Evolutionary conservation across 768 basidiomycete genomes (phyloP).

Genomic region (Lyophyllum semitale): DNA sequence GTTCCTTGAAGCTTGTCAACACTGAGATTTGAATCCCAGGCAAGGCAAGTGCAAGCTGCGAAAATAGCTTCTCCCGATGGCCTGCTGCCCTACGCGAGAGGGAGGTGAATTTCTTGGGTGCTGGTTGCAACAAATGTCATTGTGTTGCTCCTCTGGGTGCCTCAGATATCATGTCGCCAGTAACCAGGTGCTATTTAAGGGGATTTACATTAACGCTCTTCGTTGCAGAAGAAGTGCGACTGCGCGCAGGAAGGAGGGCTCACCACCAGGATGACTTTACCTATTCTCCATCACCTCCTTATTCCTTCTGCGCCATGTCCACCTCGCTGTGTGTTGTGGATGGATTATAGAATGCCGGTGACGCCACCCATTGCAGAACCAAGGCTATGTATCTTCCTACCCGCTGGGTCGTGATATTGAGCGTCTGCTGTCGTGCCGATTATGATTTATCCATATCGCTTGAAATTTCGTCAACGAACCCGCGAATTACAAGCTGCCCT

Average conservation of each 20-base stretch:
- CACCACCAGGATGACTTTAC: not conserved
- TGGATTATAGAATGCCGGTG: no score
- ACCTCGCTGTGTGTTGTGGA: not conserved
- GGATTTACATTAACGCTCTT: not conserved
- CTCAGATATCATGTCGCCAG: no score
- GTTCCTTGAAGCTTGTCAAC: not conserved
- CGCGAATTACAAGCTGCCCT: not conserved
- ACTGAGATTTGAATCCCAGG: no score
- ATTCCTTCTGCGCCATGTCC: not conserved
- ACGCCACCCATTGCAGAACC: not conserved
- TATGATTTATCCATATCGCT: no score
- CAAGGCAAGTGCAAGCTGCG: not conserved
- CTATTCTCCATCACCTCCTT: no score
- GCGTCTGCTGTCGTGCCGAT: not conserved
- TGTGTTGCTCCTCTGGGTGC: not conserved
- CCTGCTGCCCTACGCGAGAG: not conserved
- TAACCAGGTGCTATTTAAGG: no score
- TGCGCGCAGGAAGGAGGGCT: not conserved
- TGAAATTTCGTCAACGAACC: not conserved
- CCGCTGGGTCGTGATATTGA: not conserved
- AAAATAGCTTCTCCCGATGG: not conserved
- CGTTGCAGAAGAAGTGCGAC: not conserved
- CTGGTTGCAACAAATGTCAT: not conserved
- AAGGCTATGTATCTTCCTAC: not conserved
- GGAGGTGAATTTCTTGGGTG: not conserved